Evolutionary conservation across 805 yeast species (phyloP), one percentile per base, ranked within the genome.

Genomic region (Nakazawaea holstii): DNA sequence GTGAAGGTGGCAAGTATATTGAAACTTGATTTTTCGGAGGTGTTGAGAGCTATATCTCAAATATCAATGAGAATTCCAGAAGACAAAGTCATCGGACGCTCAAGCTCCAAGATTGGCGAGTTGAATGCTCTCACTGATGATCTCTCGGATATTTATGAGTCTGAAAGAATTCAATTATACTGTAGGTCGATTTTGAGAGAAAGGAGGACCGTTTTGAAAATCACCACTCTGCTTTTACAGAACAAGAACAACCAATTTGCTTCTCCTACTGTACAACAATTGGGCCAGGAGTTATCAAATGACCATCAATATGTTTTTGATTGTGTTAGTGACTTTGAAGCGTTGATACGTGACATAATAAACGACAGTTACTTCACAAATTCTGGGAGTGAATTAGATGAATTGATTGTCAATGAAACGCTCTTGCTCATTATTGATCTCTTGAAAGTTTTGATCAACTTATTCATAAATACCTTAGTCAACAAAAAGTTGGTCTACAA

Each of bases 181-280:
- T 63, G 67, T 8, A 58, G 66, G 17, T 60, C 59, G n/a, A 64
- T 76, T 1, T 60, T 79, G 48, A 62, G 70, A 48, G 88, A 83
- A 55, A 72, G 84, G 56, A 65, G 80, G 50, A 59, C 68, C 1
- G 62, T 79, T 0, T 55, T 80, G n/a, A 67, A 70, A 36, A 60
- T 76, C 3, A 66, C 72, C 1, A 56, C 68, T 35, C 68, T 64
- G 53, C 56, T 72, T 35, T 55, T 72, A 26, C 65, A 55, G 45
- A 59, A 54, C 46, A 63, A 61, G 26, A 49, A 53, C 2, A 60
- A 57, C 47, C 38, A 45, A 7, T 35, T 41, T 13, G 31, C 49
- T 7, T 61, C 76, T 9, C 36, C 52, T 3, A 58, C 58, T 0
- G 57, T 70, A 9, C 66, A 62, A 28, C 66, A 68, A 45, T 54